Conservation (phyloP, 768 basidiomycete genomes). For the Coprinellus micaceus region DNA sequence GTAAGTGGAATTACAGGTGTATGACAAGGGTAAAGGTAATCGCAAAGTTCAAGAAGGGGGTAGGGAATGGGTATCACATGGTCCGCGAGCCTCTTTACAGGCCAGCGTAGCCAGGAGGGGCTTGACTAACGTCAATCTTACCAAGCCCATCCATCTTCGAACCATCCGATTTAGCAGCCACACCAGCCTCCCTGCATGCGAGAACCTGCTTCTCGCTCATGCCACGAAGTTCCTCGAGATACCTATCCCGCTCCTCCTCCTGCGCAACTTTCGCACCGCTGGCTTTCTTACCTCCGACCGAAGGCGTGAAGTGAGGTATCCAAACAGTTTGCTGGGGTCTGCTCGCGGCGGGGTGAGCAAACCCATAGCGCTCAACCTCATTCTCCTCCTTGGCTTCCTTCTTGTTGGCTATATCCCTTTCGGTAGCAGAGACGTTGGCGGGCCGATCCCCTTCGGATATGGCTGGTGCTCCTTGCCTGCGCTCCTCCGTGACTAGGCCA, state of each 20-base stretch:
- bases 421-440: too few relatives aligned
- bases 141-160: conserved; percentile 29
- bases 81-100: background rate
- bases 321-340: conserved; percentile 77
- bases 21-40: too few relatives aligned
- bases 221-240: conserved; percentile 36
- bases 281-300: conserved; percentile 57
- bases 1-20: too few relatives aligned
- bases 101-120: conserved; percentile 13
- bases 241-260: conserved; percentile 58
- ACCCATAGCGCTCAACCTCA: conserved; percentile 55
- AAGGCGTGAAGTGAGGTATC: conserved; percentile 53
- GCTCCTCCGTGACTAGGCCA: background rate
- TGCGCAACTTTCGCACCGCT: too few relatives aligned
- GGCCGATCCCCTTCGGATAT: too few relatives aligned
- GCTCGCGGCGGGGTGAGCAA: conserved; percentile 82
- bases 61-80: background rate
- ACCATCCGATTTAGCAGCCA: conserved; percentile 43
- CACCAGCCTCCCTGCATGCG: conserved; percentile 47
- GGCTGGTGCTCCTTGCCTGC: background rate
- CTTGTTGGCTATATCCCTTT: conserved; percentile 11
- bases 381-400: conserved; percentile 17
- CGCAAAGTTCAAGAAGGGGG: background rate
- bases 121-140: conserved; percentile 34
- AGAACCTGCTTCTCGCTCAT: conserved; percentile 25